Base-by-base conservation (phyloP, 352 stramenopile species). In the Phytophthora syringae region DNA sequence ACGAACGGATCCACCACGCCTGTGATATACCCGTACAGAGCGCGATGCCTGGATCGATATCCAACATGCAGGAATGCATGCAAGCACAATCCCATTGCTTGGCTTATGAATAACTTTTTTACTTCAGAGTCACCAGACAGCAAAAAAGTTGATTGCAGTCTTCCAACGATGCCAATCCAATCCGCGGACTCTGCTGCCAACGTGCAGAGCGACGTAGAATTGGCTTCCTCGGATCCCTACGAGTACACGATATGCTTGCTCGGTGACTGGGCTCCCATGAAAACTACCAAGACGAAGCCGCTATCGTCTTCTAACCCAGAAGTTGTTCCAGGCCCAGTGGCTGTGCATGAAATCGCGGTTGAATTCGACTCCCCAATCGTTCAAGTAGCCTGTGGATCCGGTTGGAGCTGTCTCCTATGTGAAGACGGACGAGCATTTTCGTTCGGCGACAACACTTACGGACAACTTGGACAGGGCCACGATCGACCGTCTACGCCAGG, bases 161-260 rank as follows among this genome's bases (percentile, higher is more conserved):
- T 34, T 24, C n/a, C 24, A 47, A 16, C 47, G 13, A 70, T 57
- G 53, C 39, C 62, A 22, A 64, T 13, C 11, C 51, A 61, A 52
- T 51, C 21, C n/a, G 45, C 32, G 3, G 47, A 68, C 6, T 34
- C 49, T 40, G 28, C 3, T 47, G 13, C n/a, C 18, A 27, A 5
- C 25, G 67, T 51, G 48, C 36, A 48, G 18, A 58, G 24, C 18
- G 51, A 67, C 32, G 54, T 39, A 9, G 52, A 70, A 1, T 37
- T 18, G n/a, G 32, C 25, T 16, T 24, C 25, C 6, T 7, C 56
- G 13, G 43, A 44, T 21, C 40, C 42, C 3, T 58, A 86, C 44
- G 77, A 80, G 44, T 90, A 89, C 67, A 74, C 76, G 21, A 50
- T 90, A 9, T 88, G 72, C 25, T 22, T 89, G 0, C n/a, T 90